phyloP scores from a whole-genome alignment of 1,284 basidiomycete genomes.

The Thecaphora thlaspeos region DNA sequence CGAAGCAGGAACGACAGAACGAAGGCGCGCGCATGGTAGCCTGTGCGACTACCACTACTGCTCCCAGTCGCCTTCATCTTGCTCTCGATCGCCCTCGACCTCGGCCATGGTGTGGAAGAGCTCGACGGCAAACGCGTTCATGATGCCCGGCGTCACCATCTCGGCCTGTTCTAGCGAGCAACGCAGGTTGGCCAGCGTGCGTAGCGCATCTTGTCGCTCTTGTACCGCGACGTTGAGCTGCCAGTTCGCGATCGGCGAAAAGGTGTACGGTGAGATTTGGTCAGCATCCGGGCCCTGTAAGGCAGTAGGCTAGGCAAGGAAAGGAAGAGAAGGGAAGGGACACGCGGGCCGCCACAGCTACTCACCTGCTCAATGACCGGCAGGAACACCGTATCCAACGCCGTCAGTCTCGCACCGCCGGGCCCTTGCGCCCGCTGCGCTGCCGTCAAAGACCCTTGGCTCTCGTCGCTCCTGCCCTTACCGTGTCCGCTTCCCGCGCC shows the following conservation, averaged over 20 bases:
- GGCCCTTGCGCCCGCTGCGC: not conserved
- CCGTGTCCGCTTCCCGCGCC: slow-evolving; percentile 3
- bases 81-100: slow-evolving; percentile 30
- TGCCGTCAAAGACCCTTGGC: not conserved
- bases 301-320: too few relatives aligned
- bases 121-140: slow-evolving; percentile 52
- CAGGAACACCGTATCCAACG: slow-evolving; percentile 45
- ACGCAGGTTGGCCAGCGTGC: slow-evolving; percentile 34
- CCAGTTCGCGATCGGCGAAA: too few relatives aligned
- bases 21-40: not conserved
- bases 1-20: too few relatives aligned
- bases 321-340: not conserved
- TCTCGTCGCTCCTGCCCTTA: slow-evolving; percentile 1
- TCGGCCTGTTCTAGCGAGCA: slow-evolving; percentile 41
- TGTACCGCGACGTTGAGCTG: slow-evolving; percentile 44
- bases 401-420: slow-evolving; percentile 24
- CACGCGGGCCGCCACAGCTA: too few relatives aligned
- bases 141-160: slow-evolving; percentile 46
- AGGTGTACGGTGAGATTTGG: too few relatives aligned
- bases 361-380: slow-evolving; percentile 43
- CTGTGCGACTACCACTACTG: slow-evolving; percentile 23
- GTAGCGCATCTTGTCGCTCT: slow-evolving; percentile 37
- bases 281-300: too few relatives aligned
- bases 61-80: slow-evolving; percentile 15
- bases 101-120: slow-evolving; percentile 50